These are phyloP conservation scores for Zymoseptoria brevis DNA, from an alignment of 2,329 filamentous ascomycete species.

Conservation along the genomic window DNA sequence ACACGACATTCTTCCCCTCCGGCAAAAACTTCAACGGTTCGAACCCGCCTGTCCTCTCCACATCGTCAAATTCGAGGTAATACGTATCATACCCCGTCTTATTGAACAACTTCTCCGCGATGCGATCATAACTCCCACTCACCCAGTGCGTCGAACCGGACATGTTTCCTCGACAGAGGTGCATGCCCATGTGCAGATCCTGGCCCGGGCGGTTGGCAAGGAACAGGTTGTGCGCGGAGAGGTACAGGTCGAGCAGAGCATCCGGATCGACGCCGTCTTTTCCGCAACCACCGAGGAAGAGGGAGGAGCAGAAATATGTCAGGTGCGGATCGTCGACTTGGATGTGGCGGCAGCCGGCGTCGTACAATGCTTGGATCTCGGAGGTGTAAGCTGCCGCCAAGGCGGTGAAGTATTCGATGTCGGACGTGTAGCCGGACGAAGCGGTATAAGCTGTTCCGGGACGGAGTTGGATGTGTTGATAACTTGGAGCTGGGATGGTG, in stretches of 20 bases:
- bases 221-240: slow-evolving; percentile 18
- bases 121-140: slow-evolving; percentile 21
- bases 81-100: slow-evolving; percentile 22
- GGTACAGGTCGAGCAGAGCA: slow-evolving; percentile 18
- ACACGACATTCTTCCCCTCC: slow-evolving; percentile 27
- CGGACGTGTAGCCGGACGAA: slow-evolving; percentile 17
- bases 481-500: slow-evolving; percentile 24
- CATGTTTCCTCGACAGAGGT: slow-evolving; percentile 24
- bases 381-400: slow-evolving; percentile 15
- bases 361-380: slow-evolving; percentile 20
- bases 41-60: slow-evolving; percentile 25
- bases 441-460: slow-evolving; percentile 22
- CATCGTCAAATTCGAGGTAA: slow-evolving; percentile 28
- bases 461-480: slow-evolving; percentile 25
- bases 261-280: slow-evolving; percentile 18
- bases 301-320: slow-evolving; percentile 22
- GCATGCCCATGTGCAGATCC: slow-evolving; percentile 21
- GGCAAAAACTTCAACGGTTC: slow-evolving; percentile 25
- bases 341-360: slow-evolving; percentile 18
- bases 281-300: slow-evolving; percentile 16
- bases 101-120: slow-evolving; percentile 24
- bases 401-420: slow-evolving; percentile 24
- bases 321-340: slow-evolving; percentile 23
- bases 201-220: slow-evolving; percentile 7
- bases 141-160: slow-evolving; percentile 16